Base-by-base conservation (phyloP, 2,329 filamentous ascomycete species). In the Trichoderma pleuroti region DNA sequence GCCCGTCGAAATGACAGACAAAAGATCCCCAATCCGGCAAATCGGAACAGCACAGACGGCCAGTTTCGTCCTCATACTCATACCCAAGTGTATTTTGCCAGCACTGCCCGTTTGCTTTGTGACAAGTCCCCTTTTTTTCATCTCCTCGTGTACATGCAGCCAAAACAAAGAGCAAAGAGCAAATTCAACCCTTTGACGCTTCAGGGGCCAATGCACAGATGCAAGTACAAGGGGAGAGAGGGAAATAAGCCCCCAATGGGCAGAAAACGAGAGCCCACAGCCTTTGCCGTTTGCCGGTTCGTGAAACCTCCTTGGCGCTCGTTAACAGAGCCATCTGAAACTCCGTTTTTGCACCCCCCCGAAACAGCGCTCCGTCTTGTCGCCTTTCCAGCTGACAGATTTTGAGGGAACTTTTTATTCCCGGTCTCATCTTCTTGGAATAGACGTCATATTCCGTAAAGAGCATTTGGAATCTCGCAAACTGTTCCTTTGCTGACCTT, bases 381-480 rank as follows among this genome's bases (percentile, higher is more conserved):
- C n/a, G 18, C 26, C 12, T 24, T 11, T 30, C 32, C 39, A 11
- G 18, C 63, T 63, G 46, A 63, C 59, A 46, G 32, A 30, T 42
- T 18, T 42, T 56, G 10, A 36, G 59, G 68, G 60, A 57, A 30
- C 28, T n/a, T 21, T 21, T 36, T 49, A 59, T 49, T 64, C 52
- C 68, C 68, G 60, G 61, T 57, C 52, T 70, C 68, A 57, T 21
- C 49, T 62, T 63, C 46, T 70, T 70, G 60, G 68, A 52, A 59
- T 18, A 42, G 66, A 65, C 60, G 59, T 64, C 68, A 64, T 64
- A 34, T 8, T 18, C 21, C n/a, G 16, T 5, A 16, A 64, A 49
- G 61, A 18, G 39, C 42, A 49, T 49, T 49, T 0, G 18, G 61
- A 64, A 52, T 63, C 56, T 56, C 11, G 49, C 11, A 36, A 30